A percentile compares a stretch with the other conserved stretches of the same genome.
phyloP scores from a whole-genome alignment of 495 filamentous ascomycete genomes.

The Penicillium salamii region DNA sequence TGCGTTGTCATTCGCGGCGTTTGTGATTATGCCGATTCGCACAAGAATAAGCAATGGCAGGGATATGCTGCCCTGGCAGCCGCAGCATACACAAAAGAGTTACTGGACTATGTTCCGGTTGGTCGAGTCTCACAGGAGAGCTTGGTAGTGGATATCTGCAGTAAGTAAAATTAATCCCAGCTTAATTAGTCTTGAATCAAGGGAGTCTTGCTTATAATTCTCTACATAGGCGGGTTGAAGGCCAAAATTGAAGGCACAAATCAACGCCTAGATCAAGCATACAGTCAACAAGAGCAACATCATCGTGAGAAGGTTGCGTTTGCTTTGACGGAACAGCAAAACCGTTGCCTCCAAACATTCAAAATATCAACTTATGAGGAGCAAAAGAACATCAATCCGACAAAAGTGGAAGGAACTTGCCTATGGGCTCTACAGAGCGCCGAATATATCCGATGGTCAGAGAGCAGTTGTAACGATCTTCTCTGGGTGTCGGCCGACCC shows the following conservation, averaged over 20 bases:
- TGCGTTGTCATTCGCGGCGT: slow-evolving; percentile 27
- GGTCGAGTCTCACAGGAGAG: no score
- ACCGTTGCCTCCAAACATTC: slow-evolving; percentile 22
- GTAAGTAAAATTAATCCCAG: no score
- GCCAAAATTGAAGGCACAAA: background rate
- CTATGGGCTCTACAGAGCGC: slow-evolving; percentile 27
- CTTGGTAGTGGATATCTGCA: no score
- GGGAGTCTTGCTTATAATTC: no score
- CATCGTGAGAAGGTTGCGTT: background rate
- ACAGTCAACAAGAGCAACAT: background rate
- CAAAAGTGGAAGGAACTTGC: slow-evolving; percentile 20
- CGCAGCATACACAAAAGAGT: no score
- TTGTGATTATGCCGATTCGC: slow-evolving; percentile 28
- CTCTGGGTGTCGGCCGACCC: slow-evolving; percentile 47
- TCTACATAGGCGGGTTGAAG: background rate
- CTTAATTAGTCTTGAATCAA: no score
- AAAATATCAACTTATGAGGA: slow-evolving; percentile 25
- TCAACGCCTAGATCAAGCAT: background rate
- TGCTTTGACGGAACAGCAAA: slow-evolving; percentile 18
- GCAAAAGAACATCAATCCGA: slow-evolving; percentile 27
- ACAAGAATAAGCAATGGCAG: slow-evolving; percentile 32
- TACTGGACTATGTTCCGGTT: no score
- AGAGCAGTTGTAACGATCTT: slow-evolving; percentile 24
- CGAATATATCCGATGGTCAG: slow-evolving; percentile 29
- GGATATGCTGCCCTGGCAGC: slow-evolving; percentile 25